phyloP scores from a whole-genome alignment of 208 protist species.

The Leishmania arabica region DNA sequence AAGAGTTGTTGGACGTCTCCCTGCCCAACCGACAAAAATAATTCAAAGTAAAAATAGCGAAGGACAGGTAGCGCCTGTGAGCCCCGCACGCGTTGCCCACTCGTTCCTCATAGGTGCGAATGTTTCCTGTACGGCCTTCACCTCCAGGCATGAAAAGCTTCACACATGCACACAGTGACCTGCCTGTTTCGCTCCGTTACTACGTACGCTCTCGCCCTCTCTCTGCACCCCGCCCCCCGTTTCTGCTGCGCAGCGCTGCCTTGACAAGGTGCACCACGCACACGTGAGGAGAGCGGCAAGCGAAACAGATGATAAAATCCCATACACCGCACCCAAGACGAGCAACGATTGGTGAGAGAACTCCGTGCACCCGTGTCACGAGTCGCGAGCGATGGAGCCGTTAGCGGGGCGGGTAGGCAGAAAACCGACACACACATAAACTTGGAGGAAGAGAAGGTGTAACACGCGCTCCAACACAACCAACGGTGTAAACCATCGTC shows the following conservation, averaged over 20 bases:
- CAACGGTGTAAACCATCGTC: background rate
- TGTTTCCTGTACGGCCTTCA: background rate
- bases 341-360: background rate
- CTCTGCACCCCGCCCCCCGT: background rate
- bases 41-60: background rate
- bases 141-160: background rate
- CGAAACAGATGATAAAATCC: background rate
- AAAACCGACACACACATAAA: background rate
- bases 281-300: background rate
- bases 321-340: background rate
- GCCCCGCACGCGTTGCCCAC: background rate
- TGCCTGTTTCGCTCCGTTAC: background rate
- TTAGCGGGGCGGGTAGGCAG: background rate
- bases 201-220: background rate
- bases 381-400: background rate
- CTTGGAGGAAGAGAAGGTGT: background rate
- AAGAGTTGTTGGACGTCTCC: too few species aligned
- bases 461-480: background rate
- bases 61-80: background rate
- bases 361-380: background rate
- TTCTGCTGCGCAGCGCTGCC: background rate
- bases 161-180: background rate
- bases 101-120: background rate
- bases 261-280: background rate
- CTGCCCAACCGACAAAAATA: too few species aligned